Evolutionary conservation across 768 basidiomycete species (phyloP).

Genomic region (Lentinula sp.): DNA sequence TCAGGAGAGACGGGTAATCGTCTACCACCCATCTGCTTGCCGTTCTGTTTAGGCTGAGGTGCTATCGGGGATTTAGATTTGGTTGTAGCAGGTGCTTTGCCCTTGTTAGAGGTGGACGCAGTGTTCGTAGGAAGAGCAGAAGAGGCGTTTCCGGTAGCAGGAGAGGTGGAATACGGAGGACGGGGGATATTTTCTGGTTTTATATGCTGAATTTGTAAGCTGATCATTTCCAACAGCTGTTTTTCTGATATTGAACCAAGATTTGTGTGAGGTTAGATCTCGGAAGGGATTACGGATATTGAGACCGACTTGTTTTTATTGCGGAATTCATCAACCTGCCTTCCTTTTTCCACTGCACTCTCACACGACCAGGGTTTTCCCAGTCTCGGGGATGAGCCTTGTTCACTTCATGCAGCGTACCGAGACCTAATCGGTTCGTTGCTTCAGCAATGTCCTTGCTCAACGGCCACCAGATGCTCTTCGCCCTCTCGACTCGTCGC

Average conservation of each 20-base stretch:
- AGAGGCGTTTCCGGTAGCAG: conserved; percentile 20
- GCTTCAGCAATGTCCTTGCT: conserved; percentile 91
- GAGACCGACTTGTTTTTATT: conserved; percentile 70
- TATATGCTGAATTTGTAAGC: conserved; percentile 62
- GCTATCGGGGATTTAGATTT: conserved; percentile 30
- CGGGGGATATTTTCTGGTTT: conserved; percentile 69
- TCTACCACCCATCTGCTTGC: conserved; percentile 29
- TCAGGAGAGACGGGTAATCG: conserved; percentile 71
- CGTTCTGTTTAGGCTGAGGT: conserved; percentile 15
- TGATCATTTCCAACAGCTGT: conserved; percentile 69
- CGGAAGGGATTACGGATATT: not conserved
- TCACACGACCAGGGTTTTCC: conserved; percentile 95
- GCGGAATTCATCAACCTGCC: conserved; percentile 54
- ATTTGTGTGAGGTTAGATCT: not conserved
- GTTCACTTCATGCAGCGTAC: conserved; percentile 81
- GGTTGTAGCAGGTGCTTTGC: conserved; percentile 45
- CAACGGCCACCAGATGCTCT: conserved; percentile 91
- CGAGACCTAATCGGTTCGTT: conserved; percentile 67
- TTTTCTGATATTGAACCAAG: conserved; percentile 49
- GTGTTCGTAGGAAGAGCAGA: conserved; percentile 20
- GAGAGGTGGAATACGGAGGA: conserved; percentile 47
- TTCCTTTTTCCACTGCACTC: conserved; percentile 89
- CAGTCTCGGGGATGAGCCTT: conserved; percentile 94
- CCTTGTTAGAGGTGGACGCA: conserved; percentile 30
- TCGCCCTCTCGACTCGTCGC: conserved; percentile 72